phyloP scores from a whole-genome alignment of 1,284 basidiomycete species.

The Trichosporon sp. region DNA sequence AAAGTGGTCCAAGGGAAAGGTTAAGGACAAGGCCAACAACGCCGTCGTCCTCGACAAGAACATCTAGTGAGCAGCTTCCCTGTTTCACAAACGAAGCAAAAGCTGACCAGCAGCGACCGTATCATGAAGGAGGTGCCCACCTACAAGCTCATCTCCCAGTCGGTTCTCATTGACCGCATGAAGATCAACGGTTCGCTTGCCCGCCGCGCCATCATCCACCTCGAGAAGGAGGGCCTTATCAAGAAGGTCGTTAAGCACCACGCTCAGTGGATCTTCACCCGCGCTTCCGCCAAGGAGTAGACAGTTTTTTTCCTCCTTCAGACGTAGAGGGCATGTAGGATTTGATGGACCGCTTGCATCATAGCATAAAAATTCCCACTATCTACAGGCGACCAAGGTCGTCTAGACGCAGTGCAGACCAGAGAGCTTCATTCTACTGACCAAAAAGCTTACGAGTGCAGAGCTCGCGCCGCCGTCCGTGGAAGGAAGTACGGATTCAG shows the following conservation, averaged over 20 bases:
- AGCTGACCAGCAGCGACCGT: conserved; percentile 66
- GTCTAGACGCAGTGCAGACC: background rate
- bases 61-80: conserved; percentile 41
- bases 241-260: conserved; percentile 96
- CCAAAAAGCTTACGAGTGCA: background rate
- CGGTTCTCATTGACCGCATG: conserved; percentile 90
- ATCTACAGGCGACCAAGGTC: background rate
- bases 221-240: conserved; percentile 93
- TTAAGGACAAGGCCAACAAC: conserved; percentile 93
- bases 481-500: background rate
- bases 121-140: conserved; percentile 99
- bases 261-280: conserved; percentile 73
- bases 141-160: conserved; percentile 98
- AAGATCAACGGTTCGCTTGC: conserved; percentile 89
- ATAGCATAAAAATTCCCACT: background rate
- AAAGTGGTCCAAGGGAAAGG: conserved; percentile 99
- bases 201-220: conserved; percentile 83
- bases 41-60: conserved; percentile 86
- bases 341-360: conserved; percentile 18
- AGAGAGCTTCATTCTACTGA: background rate
- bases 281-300: conserved; percentile 47
- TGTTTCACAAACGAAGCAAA: background rate
- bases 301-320: background rate
- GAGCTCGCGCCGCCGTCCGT: background rate
- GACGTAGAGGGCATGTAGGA: conserved; percentile 16